Evolutionary conservation across 768 basidiomycete genomes (phyloP), one percentile per base, ranked within the genome.

Genomic region (Suillus bovinus): DNA sequence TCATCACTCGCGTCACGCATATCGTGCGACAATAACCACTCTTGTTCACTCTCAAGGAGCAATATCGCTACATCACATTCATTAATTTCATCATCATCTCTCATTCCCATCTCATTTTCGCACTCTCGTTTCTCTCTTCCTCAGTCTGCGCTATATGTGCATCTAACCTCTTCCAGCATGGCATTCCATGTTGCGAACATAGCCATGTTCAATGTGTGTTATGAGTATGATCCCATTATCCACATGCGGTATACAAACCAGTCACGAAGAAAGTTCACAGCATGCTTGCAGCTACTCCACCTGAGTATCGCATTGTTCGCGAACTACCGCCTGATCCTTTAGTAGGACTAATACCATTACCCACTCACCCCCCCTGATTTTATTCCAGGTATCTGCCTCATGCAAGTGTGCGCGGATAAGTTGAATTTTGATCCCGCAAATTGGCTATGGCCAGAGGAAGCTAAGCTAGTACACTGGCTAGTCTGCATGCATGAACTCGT

Each of bases 211-310:
- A 22, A n/a, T 10, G 4, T 9, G 0, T 20, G 8, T 9, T 42
- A 42, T 9, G 1, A 2, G 1, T 44, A n/a, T 5, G 42, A 44
- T 11, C 0, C 8, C 0, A 0, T 4, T 10, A 4, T 4, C 2
- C 44, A 46, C 10, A 5, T 2, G 3, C 44, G 22, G 44, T 46
- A 0, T 46, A 46, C 3, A 46, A 46, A 3, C 44, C 22, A 46
- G 44, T 46, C 4, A 2, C n/a, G 5, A 46, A 46, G 44, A 46
- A 46, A 11, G 44, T 46, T 1, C 2, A 11, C 4, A 46, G 2
- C 0, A 11, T 22, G 1, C n/a, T 5, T 0, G 22, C 44, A 0
- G 2, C 11, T 22, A 46, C 2, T 4, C 44, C 22, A 5, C 2
- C 44, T 11, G 44, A 46, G n/a, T 44, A 22, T 22, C 4, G 11